Evolutionary conservation across 495 filamentous ascomycete genomes (phyloP).

Genomic region (Friedmanniomyces simplex): DNA sequence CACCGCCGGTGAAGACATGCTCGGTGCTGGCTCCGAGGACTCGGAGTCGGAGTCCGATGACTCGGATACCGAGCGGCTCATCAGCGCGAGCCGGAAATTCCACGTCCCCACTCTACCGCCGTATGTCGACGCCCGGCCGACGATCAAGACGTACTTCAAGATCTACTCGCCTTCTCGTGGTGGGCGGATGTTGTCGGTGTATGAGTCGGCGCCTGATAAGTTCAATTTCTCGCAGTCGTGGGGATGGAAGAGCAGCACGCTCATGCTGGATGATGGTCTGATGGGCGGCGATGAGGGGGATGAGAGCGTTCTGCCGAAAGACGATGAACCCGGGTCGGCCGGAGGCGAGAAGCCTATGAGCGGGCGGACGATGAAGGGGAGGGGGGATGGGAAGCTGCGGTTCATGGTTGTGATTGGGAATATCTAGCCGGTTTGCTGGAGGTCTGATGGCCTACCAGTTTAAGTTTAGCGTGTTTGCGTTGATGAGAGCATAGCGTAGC

Average conservation of each 20-base stretch:
- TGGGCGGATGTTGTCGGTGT: conserved; percentile 47
- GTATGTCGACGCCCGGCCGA: conserved; percentile 46
- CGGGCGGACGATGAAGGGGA: conserved; percentile 15
- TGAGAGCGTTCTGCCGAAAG: not conserved
- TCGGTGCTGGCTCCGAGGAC: conserved; percentile 1
- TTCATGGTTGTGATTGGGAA: conserved; percentile 50
- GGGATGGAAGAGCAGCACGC: conserved; percentile 52
- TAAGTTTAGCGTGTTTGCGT: not conserved
- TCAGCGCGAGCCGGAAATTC: conserved; percentile 4
- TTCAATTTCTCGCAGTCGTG: conserved; percentile 57
- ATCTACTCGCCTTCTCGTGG: conserved; percentile 49
- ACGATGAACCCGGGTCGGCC: conserved; percentile 3
- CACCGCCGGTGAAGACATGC: not conserved
- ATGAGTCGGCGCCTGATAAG: conserved; percentile 46
- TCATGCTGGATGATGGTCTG: conserved; percentile 38
- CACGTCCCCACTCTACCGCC: conserved; percentile 37
- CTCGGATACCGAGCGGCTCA: not conserved
- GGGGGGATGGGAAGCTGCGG: conserved; percentile 40
- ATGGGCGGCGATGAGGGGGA: not conserved
- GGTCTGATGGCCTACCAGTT: not conserved
- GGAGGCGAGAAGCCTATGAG: not conserved
- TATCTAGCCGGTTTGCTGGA: conserved; percentile 8
- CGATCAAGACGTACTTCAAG: conserved; percentile 54
- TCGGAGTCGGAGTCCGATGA: not conserved
- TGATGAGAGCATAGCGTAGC: not conserved